phyloP scores from a whole-genome alignment of 1,284 basidiomycete species.

The Waitea zeae region DNA sequence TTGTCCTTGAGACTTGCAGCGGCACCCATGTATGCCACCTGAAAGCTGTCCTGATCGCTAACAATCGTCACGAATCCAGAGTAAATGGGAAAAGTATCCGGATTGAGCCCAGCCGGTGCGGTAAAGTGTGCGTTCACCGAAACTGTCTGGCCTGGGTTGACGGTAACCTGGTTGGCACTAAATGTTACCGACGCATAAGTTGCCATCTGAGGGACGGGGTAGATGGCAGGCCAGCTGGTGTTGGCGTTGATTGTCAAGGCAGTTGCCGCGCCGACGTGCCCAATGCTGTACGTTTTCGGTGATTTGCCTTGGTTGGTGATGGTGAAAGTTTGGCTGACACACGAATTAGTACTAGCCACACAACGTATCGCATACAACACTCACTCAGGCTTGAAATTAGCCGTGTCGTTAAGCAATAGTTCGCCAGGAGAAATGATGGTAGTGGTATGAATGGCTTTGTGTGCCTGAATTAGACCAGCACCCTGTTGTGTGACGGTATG shows the following conservation, averaged over 20 bases:
- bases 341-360: conserved; percentile 11
- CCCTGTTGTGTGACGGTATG: conserved; percentile 51
- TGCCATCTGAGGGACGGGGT: conserved; percentile 31
- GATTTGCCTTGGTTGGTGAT: conserved; percentile 26
- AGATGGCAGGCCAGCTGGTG: conserved; percentile 22
- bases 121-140: conserved; percentile 16
- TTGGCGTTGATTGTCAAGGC: conserved; percentile 11
- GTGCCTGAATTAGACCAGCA: conserved; percentile 47
- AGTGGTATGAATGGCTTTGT: conserved; percentile 36
- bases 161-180: conserved; percentile 14
- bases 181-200: conserved; percentile 25
- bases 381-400: conserved; percentile 27
- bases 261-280: conserved; percentile 35
- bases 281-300: conserved; percentile 24
- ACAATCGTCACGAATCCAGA: conserved; percentile 38
- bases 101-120: conserved; percentile 25
- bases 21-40: conserved; percentile 33
- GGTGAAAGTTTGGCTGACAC: conserved; percentile 30
- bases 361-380: conserved; percentile 16
- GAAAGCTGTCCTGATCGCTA: conserved; percentile 21
- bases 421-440: conserved; percentile 40
- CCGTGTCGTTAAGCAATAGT: conserved; percentile 55
- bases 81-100: conserved; percentile 34
- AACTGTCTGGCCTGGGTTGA: conserved; percentile 15
- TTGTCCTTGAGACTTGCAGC: conserved; percentile 28